Base-by-base conservation (phyloP, 208 protist genomes). In the Willaertia magna region DNA sequence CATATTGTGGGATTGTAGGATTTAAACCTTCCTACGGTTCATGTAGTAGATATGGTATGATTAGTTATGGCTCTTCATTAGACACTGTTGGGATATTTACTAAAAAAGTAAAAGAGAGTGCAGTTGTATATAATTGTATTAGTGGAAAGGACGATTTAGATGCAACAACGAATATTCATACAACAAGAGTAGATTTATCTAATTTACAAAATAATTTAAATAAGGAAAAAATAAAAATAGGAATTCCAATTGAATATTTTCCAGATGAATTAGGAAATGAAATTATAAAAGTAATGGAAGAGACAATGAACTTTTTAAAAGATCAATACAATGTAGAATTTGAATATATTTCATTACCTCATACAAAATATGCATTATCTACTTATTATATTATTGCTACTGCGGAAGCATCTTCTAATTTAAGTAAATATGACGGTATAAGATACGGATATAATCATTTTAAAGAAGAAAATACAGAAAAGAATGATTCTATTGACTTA, bases 1-100 rank as follows among this genome's bases (percentile, higher is more conserved):
- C 39, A 11, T 85, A 89, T 55, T 87, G 75, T 75, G 87, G 87
- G 30, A 30, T 89, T 44, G 84, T 79, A 4, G 87, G 87, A 74
- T 74, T 89, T 46, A 78, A 86, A 55, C 84, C 87, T 12, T 84
- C 83, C 14, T 86, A 89, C 39, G 87, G 87, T n/a, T 16, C 12
- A 34, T 47, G 26, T 18, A 47, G 34, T 43, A 42, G 79, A 34
- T 67, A 47, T 59, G 79, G 79, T 34, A 47, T 84, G 49, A 84
- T 84, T 47, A 39, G 18, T 34, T 84, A 40, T 46, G 79, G 14
- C 0, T 74, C 48, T 34, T 48, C 34, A 20, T 34, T 67, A 2
- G 79, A 84, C 47, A 84, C 79, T 30, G 6, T 39, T n/a, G 46
- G 48, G 30, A 67, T 67, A 16, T 47, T 84, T 1, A n/a, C 48